phyloP scores from a whole-genome alignment of 257 asterid species.

The Solanum chaucha region DNA sequence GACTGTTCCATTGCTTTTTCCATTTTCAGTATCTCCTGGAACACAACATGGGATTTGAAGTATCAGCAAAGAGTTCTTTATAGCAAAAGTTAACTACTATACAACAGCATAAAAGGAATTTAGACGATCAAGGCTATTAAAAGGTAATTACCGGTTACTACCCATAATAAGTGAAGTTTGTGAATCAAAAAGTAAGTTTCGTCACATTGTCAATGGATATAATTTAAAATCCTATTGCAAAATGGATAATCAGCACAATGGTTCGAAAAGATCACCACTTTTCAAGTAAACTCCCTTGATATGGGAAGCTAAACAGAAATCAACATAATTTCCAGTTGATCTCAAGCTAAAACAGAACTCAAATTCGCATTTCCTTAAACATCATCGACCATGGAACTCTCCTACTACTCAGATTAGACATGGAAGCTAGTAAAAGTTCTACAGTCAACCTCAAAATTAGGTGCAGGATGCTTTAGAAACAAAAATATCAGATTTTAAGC shows the following conservation, averaged over 20 bases:
- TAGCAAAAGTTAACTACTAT: background rate
- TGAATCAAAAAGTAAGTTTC: background rate
- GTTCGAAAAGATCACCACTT: background rate
- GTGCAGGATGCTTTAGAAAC: background rate
- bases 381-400: background rate
- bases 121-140: background rate
- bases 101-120: background rate
- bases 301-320: background rate
- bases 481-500: background rate
- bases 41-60: background rate
- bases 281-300: background rate
- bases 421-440: background rate
- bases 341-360: background rate
- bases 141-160: background rate
- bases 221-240: background rate
- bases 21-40: constrained; percentile 20
- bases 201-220: background rate
- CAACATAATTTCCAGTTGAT: background rate
- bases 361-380: background rate
- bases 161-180: background rate
- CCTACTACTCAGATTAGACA: background rate
- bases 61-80: background rate
- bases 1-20: constrained; percentile 12
- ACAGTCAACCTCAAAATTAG: background rate
- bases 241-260: background rate